These are phyloP conservation scores for Linnemannia hyalina DNA, from an alignment of 192 early-diverging fungal species.

Conservation along the genomic window DNA sequence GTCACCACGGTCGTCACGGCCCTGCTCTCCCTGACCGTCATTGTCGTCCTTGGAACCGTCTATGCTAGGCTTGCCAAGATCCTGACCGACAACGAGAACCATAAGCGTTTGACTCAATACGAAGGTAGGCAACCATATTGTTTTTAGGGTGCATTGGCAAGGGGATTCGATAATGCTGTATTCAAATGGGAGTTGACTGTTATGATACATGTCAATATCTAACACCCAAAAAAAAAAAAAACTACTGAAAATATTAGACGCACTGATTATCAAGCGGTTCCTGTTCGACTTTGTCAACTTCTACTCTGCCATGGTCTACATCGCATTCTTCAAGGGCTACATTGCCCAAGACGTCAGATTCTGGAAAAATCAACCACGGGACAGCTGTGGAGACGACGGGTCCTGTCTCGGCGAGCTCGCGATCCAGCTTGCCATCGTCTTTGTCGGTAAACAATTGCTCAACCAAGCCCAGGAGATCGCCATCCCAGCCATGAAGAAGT, in stretches of 20 bases:
- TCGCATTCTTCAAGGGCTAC: slow-evolving; percentile 61
- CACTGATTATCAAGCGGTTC: slow-evolving; percentile 69
- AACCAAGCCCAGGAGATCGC: slow-evolving; percentile 62
- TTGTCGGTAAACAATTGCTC: slow-evolving; percentile 69
- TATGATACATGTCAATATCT: not conserved
- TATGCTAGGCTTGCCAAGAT: slow-evolving; percentile 40
- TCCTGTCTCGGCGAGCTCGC: slow-evolving; percentile 68
- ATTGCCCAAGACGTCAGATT: not conserved
- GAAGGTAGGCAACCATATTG: slow-evolving; percentile 46
- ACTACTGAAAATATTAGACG: slow-evolving; percentile 33
- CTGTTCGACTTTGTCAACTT: slow-evolving; percentile 75
- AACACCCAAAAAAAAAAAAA: not conserved
- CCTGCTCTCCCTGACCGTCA: slow-evolving; percentile 64
- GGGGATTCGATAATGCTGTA: too few species aligned
- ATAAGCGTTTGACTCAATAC: slow-evolving; percentile 55
- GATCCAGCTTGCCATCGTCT: slow-evolving; percentile 71
- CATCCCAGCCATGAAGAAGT: slow-evolving; percentile 57
- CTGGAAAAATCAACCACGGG: not conserved
- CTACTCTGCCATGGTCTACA: slow-evolving; percentile 72
- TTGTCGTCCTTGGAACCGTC: slow-evolving; percentile 63
- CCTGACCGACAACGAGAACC: slow-evolving; percentile 64
- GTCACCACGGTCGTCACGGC: slow-evolving; percentile 51
- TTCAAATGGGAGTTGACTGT: too few species aligned
- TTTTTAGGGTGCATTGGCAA: too few species aligned
- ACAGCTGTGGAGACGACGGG: slow-evolving; percentile 13